These are phyloP conservation scores for Pouteria campechiana DNA, from an alignment of 179 eudicot species.

Conservation along the genomic window DNA sequence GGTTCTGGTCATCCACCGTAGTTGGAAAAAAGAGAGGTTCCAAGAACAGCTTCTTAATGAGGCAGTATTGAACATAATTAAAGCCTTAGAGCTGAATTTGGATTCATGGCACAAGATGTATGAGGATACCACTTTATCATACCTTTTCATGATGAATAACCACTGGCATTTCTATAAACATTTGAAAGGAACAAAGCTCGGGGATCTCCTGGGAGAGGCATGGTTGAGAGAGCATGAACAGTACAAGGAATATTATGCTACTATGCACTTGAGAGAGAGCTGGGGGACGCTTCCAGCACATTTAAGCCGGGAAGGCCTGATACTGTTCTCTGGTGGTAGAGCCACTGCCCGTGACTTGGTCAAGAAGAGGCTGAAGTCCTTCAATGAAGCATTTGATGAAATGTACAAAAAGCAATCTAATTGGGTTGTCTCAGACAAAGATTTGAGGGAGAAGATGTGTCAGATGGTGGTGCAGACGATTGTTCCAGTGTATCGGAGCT, in stretches of 20 bases:
- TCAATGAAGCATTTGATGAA: slow-evolving; percentile 79
- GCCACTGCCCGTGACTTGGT: slow-evolving; percentile 98
- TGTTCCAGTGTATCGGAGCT: slow-evolving; percentile 91
- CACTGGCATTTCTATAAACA: slow-evolving; percentile 90
- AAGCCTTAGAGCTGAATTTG: slow-evolving; percentile 70
- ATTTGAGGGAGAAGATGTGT: slow-evolving; percentile 67
- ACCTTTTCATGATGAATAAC: slow-evolving; percentile 86
- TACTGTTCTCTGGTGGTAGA: slow-evolving; percentile 90
- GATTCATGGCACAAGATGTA: slow-evolving; percentile 88
- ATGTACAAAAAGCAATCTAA: slow-evolving; percentile 64
- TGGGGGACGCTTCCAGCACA: slow-evolving; percentile 87
- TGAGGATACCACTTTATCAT: slow-evolving; percentile 36
- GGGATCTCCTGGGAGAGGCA: slow-evolving; percentile 59
- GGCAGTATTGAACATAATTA: slow-evolving; percentile 61
- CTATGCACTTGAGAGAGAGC: slow-evolving; percentile 62
- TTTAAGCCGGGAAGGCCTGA: slow-evolving; percentile 89
- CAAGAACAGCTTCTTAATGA: slow-evolving; percentile 74
- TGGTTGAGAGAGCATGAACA: slow-evolving; percentile 87
- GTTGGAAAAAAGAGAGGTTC: slow-evolving; percentile 95
- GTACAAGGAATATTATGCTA: slow-evolving; percentile 51
- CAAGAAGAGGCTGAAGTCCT: slow-evolving; percentile 69
- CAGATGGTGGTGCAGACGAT: slow-evolving; percentile 74
- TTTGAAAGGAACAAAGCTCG: slow-evolving; percentile 79
- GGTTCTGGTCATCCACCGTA: slow-evolving; percentile 82
- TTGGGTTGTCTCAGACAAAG: slow-evolving; percentile 75